Evolutionary conservation across 2,329 filamentous ascomycete genomes (phyloP), one percentile per base, ranked within the genome.

Genomic region (Colletotrichum magnum): DNA sequence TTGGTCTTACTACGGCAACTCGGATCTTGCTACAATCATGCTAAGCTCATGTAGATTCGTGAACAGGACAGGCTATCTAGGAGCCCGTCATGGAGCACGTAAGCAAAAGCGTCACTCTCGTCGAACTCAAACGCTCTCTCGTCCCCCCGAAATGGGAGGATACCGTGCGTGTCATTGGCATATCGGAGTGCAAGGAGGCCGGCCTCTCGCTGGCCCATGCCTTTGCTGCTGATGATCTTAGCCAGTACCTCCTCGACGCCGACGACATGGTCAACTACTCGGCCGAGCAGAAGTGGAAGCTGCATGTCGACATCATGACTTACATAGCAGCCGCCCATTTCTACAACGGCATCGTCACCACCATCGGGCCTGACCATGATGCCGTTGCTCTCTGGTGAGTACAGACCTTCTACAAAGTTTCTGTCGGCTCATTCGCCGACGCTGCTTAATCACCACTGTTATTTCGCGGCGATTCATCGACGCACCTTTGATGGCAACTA

Each of bases 321-420:
- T 95, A 94, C 80, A 87, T 94, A 74, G 90, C 91, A 58, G 92
- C 93, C 67, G 90, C 92, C 69, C 93, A 94, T 78, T 90, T 89
- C 79, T 86, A 92, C 75, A 90, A 90, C 74, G 94, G 93, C 64
- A 80, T 94, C 68, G 93, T 93, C 63, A 91, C 92, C 53, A 90
- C 91, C 64, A 89, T 93, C 71, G 94, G 93, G 18, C 87, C 90
- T 6, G 89, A 94, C 76, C 94, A 92, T 76, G 93, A 94, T 73
- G 91, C 89, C 72, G 90, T 96, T 63, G 93, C 92, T 66, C 84
- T 96, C 60, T 96, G 93, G 93, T 94, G 84, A 77, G 89, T 84
- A 41, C 32, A 36, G 10, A 36, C 32, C 32, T 10, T 36, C 9
- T 36, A 10, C 32, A 36, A 36, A 6, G 4, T 36, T 3, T 10